Percentiles rank a stretch among this genome's conserved stretches.
These are phyloP conservation scores for Calonectria ilicicola DNA, from an alignment of 2,329 filamentous ascomycete genomes.

Conservation along the genomic window DNA sequence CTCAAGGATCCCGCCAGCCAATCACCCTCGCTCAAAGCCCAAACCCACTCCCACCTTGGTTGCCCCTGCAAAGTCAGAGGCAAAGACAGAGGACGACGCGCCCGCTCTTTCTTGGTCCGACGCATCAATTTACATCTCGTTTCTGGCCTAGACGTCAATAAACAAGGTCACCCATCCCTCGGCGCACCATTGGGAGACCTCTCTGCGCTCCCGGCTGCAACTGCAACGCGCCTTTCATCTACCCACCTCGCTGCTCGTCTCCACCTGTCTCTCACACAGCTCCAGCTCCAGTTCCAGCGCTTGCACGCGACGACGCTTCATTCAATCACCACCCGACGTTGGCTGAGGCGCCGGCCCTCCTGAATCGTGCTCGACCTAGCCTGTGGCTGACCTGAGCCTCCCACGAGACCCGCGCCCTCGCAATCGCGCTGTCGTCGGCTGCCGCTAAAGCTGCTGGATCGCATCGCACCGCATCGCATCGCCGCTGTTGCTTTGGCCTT, in stretches of 20 bases:
- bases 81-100: conserved; percentile 13
- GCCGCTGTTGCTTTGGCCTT: background rate
- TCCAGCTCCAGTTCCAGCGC: conserved; percentile 19
- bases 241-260: conserved; percentile 3
- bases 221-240: conserved; percentile 27
- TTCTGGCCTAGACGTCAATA: conserved; percentile 13
- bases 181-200: background rate
- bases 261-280: conserved; percentile 21
- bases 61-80: conserved; percentile 19
- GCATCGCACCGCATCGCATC: conserved; percentile 6
- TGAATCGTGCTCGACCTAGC: conserved; percentile 18
- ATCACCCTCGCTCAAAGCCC: conserved; percentile 16
- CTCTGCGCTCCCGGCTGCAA: conserved; percentile 21
- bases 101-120: conserved; percentile 17
- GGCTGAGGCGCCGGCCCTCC: conserved; percentile 13
- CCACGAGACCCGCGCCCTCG: conserved; percentile 8
- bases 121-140: conserved; percentile 22
- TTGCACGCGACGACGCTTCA: conserved; percentile 6
- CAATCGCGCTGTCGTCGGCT: background rate
- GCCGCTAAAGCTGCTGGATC: background rate
- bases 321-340: conserved; percentile 1
- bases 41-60: conserved; percentile 13
- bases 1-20: conserved; percentile 14
- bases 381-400: conserved; percentile 19
- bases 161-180: conserved; percentile 20